Conservation (phyloP, 257 asterid genomes). For the Petunia secreta region DNA sequence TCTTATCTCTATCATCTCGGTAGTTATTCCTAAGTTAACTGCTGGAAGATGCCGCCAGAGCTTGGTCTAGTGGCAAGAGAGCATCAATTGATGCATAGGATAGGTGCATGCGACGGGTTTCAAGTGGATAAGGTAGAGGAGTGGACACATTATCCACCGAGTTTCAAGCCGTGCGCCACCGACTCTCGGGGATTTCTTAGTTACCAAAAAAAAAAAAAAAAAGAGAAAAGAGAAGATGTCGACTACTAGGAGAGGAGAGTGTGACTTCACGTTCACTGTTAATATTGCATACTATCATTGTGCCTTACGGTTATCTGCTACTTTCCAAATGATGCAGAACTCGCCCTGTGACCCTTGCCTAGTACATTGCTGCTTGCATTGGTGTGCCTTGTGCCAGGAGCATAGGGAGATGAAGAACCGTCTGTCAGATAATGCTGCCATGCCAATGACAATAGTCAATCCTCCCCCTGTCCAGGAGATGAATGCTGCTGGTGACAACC, state of each 20-base stretch:
- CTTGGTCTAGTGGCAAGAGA: no score
- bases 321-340: conserved; percentile 18
- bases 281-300: neutral
- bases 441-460: conserved; percentile 30
- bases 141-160: no score
- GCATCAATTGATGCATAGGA: no score
- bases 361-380: conserved; percentile 34
- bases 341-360: conserved; percentile 33
- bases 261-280: neutral
- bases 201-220: no score
- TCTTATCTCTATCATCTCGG: neutral
- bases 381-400: conserved; percentile 39
- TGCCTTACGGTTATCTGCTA: neutral
- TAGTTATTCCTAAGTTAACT: neutral
- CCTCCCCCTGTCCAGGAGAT: conserved; percentile 36
- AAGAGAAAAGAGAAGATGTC: no score
- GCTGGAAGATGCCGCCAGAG: neutral
- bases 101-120: no score
- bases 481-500: conserved; percentile 24
- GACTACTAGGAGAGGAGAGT: neutral
- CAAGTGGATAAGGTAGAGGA: no score
- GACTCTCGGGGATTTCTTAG: no score
- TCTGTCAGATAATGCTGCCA: conserved; percentile 13
- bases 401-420: conserved; percentile 32
- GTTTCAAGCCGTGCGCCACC: no score